Percentiles rank a stretch among this genome's conserved stretches.
Evolutionary conservation across 169 alveolate genomes (phyloP).

Genomic region (Eimeria praecox): DNA sequence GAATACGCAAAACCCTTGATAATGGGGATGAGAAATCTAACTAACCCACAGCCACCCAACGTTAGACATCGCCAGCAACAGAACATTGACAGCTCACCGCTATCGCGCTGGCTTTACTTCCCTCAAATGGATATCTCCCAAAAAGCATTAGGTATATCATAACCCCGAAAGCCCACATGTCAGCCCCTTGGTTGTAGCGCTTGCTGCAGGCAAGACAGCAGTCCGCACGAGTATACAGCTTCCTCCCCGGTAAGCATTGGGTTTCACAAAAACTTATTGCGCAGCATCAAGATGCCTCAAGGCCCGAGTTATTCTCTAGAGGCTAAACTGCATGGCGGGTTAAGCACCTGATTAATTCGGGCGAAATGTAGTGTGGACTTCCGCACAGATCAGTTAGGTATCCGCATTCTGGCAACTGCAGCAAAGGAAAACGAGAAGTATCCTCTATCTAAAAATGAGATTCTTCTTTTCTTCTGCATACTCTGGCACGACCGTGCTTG

Average conservation of each 20-base stretch:
- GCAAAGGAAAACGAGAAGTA: background rate
- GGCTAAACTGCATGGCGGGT: background rate
- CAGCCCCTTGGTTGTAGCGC: conserved; percentile 84
- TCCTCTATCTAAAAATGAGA: background rate
- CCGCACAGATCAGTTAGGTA: conserved; percentile 88
- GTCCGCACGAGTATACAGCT: background rate
- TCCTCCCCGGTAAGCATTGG: background rate
- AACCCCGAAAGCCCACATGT: conserved; percentile 89
- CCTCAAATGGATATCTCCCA: conserved; percentile 89
- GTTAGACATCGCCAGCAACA: background rate
- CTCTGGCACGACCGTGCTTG: background rate
- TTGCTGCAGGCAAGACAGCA: conserved; percentile 75
- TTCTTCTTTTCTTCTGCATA: background rate
- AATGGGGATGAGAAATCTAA: background rate
- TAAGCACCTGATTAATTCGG: conserved; percentile 86
- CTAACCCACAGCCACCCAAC: background rate
- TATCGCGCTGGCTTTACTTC: conserved; percentile 84
- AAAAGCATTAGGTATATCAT: conserved; percentile 86
- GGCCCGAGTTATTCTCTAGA: background rate
- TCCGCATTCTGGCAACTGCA: conserved; percentile 80
- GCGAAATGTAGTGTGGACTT: conserved; percentile 88
- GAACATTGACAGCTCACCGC: conserved; percentile 78
- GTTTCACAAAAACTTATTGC: background rate
- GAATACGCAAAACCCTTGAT: background rate
- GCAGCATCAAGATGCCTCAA: background rate